A percentile compares a stretch with the other conserved stretches of the same genome.
These are phyloP conservation scores for Chlamydomonas sphaeroides DNA, from an alignment of 139 green algal genomes.

Conservation along the genomic window DNA sequence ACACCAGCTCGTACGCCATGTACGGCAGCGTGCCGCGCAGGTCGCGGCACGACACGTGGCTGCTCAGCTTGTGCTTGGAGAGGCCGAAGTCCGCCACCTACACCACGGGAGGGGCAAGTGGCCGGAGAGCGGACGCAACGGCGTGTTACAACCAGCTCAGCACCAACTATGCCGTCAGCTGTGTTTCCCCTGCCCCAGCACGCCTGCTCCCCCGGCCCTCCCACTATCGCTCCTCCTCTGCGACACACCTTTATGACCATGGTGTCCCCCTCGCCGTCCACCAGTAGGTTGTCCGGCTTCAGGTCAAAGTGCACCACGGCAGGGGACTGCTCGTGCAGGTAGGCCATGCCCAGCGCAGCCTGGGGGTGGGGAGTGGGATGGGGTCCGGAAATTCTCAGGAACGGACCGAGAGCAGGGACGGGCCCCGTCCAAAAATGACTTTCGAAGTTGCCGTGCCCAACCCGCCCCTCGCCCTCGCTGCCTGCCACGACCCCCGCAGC, in stretches of 20 bases:
- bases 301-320: constrained; percentile 96
- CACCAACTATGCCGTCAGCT: too few relatives aligned
- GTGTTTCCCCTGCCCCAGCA: too few relatives aligned
- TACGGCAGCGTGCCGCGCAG: constrained; percentile 74
- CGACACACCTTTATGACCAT: constrained; percentile 61
- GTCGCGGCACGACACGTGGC: constrained; percentile 67
- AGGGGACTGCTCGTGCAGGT: constrained; percentile 82
- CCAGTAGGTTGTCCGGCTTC: constrained; percentile 93
- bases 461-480: too few relatives aligned
- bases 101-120: too few relatives aligned
- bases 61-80: constrained; percentile 84
- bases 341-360: constrained; percentile 86
- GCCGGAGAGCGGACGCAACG: constrained; percentile 21
- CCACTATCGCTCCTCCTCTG: constrained; percentile 2
- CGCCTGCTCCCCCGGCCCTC: background rate
- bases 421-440: too few relatives aligned
- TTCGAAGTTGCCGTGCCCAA: too few relatives aligned
- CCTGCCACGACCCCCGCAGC: too few relatives aligned
- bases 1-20: constrained; percentile 76
- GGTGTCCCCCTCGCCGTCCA: constrained; percentile 72
- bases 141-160: background rate
- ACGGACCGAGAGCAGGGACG: too few relatives aligned
- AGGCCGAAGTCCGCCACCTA: constrained; percentile 92
- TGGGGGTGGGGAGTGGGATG: too few relatives aligned
- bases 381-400: too few relatives aligned